Evolutionary conservation across 176 grass and related monocot species (phyloP).

Genomic region (Oryza meridionalis): DNA sequence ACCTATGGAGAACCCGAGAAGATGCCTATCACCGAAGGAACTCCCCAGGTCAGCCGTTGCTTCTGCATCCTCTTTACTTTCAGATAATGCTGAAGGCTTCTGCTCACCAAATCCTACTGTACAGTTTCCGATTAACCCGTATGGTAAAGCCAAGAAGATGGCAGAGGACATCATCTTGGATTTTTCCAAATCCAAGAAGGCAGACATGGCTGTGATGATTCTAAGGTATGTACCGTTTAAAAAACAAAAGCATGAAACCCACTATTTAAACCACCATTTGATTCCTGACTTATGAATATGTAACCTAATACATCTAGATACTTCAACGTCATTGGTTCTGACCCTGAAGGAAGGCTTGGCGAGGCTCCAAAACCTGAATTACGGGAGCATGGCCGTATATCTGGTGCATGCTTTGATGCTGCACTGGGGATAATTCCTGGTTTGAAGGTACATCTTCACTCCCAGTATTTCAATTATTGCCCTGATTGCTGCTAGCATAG

Average conservation of each 20-base stretch:
- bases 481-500: background rate
- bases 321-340: slow-evolving; percentile 98
- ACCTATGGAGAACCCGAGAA: slow-evolving; percentile 94
- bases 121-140: slow-evolving; percentile 92
- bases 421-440: slow-evolving; percentile 85
- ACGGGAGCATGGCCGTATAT: slow-evolving; percentile 85
- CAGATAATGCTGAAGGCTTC: background rate
- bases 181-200: slow-evolving; percentile 80
- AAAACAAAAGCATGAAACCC: background rate
- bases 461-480: background rate
- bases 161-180: slow-evolving; percentile 97
- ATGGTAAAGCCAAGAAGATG: slow-evolving; percentile 98
- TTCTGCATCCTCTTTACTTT: background rate
- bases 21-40: slow-evolving; percentile 98
- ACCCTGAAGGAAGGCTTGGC: slow-evolving; percentile 81
- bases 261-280: background rate
- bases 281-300: background rate
- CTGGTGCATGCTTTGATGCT: slow-evolving; percentile 93
- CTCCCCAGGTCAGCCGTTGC: slow-evolving; percentile 64
- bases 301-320: slow-evolving; percentile 54
- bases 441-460: slow-evolving; percentile 58
- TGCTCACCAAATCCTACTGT: background rate
- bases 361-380: slow-evolving; percentile 86
- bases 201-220: slow-evolving; percentile 88
- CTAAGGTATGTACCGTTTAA: slow-evolving; percentile 54